Percentiles rank a stretch among this genome's conserved stretches.
Evolutionary conservation across 345 rosid genomes (phyloP).

Genomic region (Clarkia xantiana): DNA sequence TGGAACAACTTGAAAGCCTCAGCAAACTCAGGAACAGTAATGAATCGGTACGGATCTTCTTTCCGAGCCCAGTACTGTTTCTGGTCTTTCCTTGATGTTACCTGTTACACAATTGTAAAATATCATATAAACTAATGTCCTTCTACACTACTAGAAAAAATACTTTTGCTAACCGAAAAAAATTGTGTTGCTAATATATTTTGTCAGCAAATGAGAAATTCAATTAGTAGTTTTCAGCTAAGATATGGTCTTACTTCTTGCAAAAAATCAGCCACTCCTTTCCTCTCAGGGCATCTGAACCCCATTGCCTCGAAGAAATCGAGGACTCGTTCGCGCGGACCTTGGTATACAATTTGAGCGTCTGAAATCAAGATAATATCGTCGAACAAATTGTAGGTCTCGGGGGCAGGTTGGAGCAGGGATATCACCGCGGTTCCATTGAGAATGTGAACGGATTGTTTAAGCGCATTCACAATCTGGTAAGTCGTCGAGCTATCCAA

Average conservation of each 20-base stretch:
- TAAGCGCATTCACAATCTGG: slow-evolving; percentile 46
- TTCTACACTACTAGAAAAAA: neutral
- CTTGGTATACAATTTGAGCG: slow-evolving; percentile 57
- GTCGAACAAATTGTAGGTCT: slow-evolving; percentile 61
- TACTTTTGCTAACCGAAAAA: neutral
- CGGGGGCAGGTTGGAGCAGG: slow-evolving; percentile 78
- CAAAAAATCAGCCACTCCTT: slow-evolving; percentile 65
- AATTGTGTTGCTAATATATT: neutral
- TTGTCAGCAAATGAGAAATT: too few species aligned
- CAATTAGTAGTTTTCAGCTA: too few species aligned
- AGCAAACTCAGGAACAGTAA: slow-evolving; percentile 33
- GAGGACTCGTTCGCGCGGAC: slow-evolving; percentile 42
- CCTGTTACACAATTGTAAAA: slow-evolving; percentile 16
- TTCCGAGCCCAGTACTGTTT: slow-evolving; percentile 41
- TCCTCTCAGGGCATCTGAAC: slow-evolving; percentile 61
- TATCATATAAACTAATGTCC: neutral
- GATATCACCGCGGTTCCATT: slow-evolving; percentile 53
- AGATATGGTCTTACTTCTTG: slow-evolving; percentile 42
- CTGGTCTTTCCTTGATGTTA: slow-evolving; percentile 68
- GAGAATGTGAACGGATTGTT: slow-evolving; percentile 37
- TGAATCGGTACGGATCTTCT: slow-evolving; percentile 35
- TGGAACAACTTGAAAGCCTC: slow-evolving; percentile 36
- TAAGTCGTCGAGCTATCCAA: slow-evolving; percentile 68
- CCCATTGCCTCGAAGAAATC: slow-evolving; percentile 50
- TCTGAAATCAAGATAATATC: slow-evolving; percentile 59